phyloP scores from a whole-genome alignment of 345 rosid species.

The Microcos paniculata region DNA sequence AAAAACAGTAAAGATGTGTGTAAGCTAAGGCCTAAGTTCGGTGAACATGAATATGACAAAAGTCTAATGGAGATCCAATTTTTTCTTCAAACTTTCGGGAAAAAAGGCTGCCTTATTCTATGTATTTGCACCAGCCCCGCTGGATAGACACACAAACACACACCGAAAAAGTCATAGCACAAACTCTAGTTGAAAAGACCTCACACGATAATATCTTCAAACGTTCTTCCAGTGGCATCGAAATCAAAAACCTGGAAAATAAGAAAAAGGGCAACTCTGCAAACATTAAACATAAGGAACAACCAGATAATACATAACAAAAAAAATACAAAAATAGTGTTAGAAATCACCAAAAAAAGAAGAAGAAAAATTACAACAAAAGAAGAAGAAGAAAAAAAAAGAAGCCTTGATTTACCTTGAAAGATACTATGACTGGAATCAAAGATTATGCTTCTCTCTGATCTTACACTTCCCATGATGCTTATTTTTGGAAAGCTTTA shows the following conservation, averaged over 20 bases:
- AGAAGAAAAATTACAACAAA: no score
- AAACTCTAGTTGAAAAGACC: constrained; percentile 46
- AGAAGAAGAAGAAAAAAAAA: no score
- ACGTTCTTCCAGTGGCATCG: constrained; percentile 67
- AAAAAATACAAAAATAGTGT: no score
- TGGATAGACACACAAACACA: not conserved
- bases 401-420: no score
- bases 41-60: not conserved
- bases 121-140: no score
- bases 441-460: no score
- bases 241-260: constrained; percentile 67
- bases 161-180: not conserved
- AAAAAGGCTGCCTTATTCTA: no score
- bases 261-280: constrained; percentile 16
- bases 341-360: no score
- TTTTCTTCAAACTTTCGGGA: not conserved
- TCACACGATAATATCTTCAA: constrained; percentile 61
- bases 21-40: not conserved
- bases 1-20: constrained; percentile 1
- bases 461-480: no score
- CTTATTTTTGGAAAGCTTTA: no score
- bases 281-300: not conserved
- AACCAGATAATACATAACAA: constrained; percentile 7
- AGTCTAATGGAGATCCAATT: not conserved
- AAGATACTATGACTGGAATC: no score